Percentiles rank a stretch among this genome's conserved stretches.
These are phyloP conservation scores for Austropuccinia psidii DNA, from an alignment of 1,284 basidiomycete genomes.

Conservation along the genomic window DNA sequence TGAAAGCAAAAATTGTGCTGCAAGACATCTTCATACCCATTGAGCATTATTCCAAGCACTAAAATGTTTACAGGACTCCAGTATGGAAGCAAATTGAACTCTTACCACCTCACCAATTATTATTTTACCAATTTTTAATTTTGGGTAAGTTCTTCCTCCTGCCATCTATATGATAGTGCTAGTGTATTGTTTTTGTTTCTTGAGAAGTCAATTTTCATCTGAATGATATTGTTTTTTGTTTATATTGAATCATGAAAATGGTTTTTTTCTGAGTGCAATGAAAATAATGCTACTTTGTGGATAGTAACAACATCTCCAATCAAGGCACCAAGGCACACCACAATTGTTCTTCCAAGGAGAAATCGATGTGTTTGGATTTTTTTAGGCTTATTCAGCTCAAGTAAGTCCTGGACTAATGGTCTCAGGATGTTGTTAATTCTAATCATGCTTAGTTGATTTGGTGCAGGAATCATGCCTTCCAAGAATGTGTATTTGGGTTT, in stretches of 20 bases:
- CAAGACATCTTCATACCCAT: constrained; percentile 13
- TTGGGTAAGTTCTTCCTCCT: not conserved
- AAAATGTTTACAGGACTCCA: constrained; percentile 16
- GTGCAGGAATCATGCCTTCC: not conserved
- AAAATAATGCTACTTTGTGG: constrained; percentile 15
- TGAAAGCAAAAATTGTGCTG: not conserved
- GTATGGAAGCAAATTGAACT: not conserved
- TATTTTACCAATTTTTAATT: not conserved
- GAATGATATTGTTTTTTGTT: not conserved
- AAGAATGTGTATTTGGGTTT: constrained; percentile 2
- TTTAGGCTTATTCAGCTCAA: not conserved
- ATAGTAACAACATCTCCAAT: constrained; percentile 13
- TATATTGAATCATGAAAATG: not conserved
- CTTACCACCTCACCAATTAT: not conserved
- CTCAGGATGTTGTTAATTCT: not conserved
- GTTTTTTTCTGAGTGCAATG: not conserved
- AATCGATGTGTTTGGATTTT: not conserved
- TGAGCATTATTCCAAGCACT: not conserved
- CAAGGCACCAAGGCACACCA: not conserved
- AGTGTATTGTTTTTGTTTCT: not conserved
- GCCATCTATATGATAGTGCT: not conserved
- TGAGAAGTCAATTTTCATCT: not conserved
- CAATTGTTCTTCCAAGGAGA: not conserved
- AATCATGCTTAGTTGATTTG: not conserved
- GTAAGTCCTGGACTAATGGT: not conserved